Evolutionary conservation across 352 stramenopile genomes (phyloP), one percentile per base, ranked within the genome.

Genomic region (Phytophthora pseudosyringae): DNA sequence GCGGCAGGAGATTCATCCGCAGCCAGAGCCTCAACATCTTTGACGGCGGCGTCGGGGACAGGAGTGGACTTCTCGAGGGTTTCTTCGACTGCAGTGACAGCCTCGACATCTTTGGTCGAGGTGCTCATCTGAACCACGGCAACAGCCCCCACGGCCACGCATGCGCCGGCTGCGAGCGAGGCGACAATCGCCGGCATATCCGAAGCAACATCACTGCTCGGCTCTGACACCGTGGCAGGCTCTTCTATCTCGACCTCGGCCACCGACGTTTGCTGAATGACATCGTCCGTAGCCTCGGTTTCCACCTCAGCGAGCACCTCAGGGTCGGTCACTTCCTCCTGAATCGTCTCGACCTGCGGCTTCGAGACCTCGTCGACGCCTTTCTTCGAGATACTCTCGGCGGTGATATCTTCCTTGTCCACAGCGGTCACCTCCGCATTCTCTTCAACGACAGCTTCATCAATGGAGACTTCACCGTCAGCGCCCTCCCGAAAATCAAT

Each of bases 181-280:
- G 60, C 60, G n/a, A 69, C 60, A 18, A 69, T 68, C 1, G 46
- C 26, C 9, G 59, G 50, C 59, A 68, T 68, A 10, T 53, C 45
- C 15, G 41, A 62, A 7, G 51, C 5, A 12, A 58, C 25, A 56
- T 43, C 8, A 5, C 33, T 43, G 13, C 12, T 56, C 21, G 21
- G 16, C 4, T 13, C 5, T 12, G 35, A 38, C 15, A 38, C 12
- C 25, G 21, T 46, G 3, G 29, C 28, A 44, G 31, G 10, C 5
- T 44, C 7, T 51, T 35, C 52, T 4, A 60, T 29, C n/a, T n/a
- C 25, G 21, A 46, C 33, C 18, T 36, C 18, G 16, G n/a, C 6
- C 10, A 43, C 47, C 9, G 36, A 35, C 15, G 35, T 15, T 40
- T 41, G 7, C 29, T 54, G n/a, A 21, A 25, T 33, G 18, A 26